A percentile compares a stretch with the other conserved stretches of the same genome.
phyloP scores from a whole-genome alignment of 441 rosid genomes.

The Dalechampia spathulata region DNA sequence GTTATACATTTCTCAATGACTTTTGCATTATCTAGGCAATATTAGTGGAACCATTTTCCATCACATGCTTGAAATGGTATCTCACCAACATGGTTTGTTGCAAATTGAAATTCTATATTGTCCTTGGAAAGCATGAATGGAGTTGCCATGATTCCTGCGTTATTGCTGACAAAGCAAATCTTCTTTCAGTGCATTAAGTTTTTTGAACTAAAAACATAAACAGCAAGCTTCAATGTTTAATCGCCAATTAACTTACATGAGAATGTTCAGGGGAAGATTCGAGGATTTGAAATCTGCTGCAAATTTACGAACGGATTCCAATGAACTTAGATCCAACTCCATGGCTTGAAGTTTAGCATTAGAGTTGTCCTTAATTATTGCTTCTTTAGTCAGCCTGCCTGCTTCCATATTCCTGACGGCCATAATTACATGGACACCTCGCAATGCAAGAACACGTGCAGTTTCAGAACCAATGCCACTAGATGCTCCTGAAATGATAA shows the following conservation, averaged over 20 bases:
- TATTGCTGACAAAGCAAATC: too few species aligned
- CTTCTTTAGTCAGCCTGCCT: constrained; percentile 28
- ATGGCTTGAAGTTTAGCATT: constrained; percentile 31
- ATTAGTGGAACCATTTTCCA: too few species aligned
- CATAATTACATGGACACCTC: constrained; percentile 36
- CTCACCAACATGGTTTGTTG: constrained; percentile 32
- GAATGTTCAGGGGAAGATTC: constrained; percentile 29
- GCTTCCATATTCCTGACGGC: constrained; percentile 36
- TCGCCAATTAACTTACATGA: constrained; percentile 23
- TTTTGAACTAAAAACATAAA: too few species aligned
- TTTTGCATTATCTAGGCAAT: too few species aligned
- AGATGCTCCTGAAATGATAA: constrained; percentile 32
- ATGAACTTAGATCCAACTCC: constrained; percentile 37
- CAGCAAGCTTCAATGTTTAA: not conserved
- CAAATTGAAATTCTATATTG: constrained; percentile 28
- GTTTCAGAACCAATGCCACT: constrained; percentile 39
- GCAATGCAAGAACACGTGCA: constrained; percentile 35
- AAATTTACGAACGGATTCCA: constrained; percentile 32
- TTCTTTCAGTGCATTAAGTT: not conserved
- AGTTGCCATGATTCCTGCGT: constrained; percentile 30
- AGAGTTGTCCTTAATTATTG: constrained; percentile 28
- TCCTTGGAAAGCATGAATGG: constrained; percentile 29
- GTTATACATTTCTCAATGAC: too few species aligned
- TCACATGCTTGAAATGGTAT: not conserved
- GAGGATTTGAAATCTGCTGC: constrained; percentile 23